Percentiles rank a stretch among this genome's conserved stretches.
These are phyloP conservation scores for Yarrowia divulgata DNA, from an alignment of 805 yeast genomes.

Conservation along the genomic window DNA sequence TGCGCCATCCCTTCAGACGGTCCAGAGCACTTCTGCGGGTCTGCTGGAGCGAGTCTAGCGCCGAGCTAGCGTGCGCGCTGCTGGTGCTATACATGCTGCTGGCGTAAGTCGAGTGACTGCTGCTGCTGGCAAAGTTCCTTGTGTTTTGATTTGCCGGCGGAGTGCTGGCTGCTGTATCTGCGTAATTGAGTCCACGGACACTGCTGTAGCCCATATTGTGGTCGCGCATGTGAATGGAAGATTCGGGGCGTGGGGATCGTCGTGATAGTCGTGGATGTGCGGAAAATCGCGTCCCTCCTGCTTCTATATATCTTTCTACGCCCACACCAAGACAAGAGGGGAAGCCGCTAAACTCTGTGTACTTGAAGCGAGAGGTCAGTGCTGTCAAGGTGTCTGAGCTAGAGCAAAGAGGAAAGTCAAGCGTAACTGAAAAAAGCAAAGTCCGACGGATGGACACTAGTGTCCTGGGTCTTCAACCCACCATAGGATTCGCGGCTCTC, in stretches of 20 bases:
- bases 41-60: neutral
- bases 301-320: conserved; percentile 22
- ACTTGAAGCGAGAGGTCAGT: neutral
- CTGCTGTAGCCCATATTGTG: neutral
- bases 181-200: neutral
- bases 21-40: conserved; percentile 6
- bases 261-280: conserved; percentile 17
- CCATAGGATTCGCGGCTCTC: too few relatives aligned
- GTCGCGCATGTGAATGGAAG: conserved; percentile 23
- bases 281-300: neutral
- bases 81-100: neutral
- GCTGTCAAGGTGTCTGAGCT: neutral
- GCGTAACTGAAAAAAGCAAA: neutral
- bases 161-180: neutral
- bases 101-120: neutral
- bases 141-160: neutral
- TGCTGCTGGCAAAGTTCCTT: neutral
- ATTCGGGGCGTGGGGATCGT: neutral
- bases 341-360: conserved; percentile 25
- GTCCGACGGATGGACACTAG: too few relatives aligned
- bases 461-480: too few relatives aligned
- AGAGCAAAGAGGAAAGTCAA: conserved; percentile 8
- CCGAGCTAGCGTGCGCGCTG: neutral
- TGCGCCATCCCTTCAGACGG: conserved; percentile 29
- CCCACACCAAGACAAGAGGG: conserved; percentile 17